These are phyloP conservation scores for Rubia yunnanensis DNA, from an alignment of 257 asterid species.

Conservation along the genomic window DNA sequence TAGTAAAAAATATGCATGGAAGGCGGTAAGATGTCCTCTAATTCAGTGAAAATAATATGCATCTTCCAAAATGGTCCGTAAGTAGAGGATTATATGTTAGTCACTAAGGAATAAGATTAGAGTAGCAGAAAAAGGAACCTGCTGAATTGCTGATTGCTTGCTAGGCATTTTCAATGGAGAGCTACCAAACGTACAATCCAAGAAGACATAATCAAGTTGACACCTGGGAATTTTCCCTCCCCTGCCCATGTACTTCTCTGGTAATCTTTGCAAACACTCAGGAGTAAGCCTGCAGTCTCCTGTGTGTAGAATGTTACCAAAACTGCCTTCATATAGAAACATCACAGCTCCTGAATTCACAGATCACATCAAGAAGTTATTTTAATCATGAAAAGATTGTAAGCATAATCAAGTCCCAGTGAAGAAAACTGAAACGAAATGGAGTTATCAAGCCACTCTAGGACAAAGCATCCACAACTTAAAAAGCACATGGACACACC, in stretches of 20 bases:
- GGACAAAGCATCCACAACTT: not conserved
- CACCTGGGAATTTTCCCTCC: constrained; percentile 43
- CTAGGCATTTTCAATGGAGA: constrained; percentile 52
- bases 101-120: not conserved
- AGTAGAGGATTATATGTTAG: not conserved
- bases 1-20: not conserved
- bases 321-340: constrained; percentile 79
- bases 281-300: constrained; percentile 91
- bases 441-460: not conserved
- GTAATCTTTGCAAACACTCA: constrained; percentile 70
- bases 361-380: not conserved
- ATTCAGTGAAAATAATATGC: not conserved
- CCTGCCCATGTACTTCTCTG: constrained; percentile 56
- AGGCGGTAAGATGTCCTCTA: not conserved
- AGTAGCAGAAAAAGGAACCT: constrained; percentile 38
- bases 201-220: constrained; percentile 61
- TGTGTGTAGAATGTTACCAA: constrained; percentile 83
- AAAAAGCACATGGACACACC: not conserved
- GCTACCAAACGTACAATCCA: constrained; percentile 89
- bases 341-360: constrained; percentile 67
- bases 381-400: not conserved
- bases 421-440: not conserved
- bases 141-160: constrained; percentile 54
- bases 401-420: not conserved
- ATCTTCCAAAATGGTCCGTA: not conserved